phyloP scores from a whole-genome alignment of 2,329 filamentous ascomycete genomes.

The Ceratocystis cubensis region DNA sequence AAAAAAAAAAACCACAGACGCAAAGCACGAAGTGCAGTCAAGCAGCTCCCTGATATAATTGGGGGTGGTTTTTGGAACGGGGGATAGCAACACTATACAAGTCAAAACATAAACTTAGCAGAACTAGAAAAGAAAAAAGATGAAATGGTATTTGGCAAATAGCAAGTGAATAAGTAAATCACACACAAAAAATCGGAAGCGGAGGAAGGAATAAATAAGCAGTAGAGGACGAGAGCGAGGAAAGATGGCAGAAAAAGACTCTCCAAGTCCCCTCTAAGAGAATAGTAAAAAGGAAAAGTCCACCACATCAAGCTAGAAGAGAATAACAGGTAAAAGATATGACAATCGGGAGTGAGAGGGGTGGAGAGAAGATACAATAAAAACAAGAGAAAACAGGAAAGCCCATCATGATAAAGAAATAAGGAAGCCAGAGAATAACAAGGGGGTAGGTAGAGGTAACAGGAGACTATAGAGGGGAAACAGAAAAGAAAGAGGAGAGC shows the following conservation, averaged over 20 bases:
- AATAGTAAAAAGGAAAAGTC: conserved; percentile 22
- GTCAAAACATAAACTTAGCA: neutral
- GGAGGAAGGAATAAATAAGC: neutral
- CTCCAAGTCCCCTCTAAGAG: neutral
- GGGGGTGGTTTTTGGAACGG: neutral
- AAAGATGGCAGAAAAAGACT: neutral
- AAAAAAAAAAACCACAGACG: neutral
- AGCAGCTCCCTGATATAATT: neutral
- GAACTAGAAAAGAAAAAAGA: neutral
- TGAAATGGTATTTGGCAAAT: neutral
- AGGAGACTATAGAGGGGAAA: conserved; percentile 1
- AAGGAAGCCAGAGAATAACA: conserved; percentile 9
- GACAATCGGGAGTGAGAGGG: neutral
- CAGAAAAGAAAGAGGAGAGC: neutral
- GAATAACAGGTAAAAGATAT: conserved; percentile 23
- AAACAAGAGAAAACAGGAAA: conserved; percentile 11
- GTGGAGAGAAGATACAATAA: conserved; percentile 14
- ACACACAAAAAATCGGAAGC: conserved; percentile 17
- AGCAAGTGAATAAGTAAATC: conserved; percentile 6
- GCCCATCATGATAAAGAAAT: conserved; percentile 15
- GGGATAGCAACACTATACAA: too few relatives aligned
- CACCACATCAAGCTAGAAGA: conserved; percentile 22
- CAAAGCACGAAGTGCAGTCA: neutral
- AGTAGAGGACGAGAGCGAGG: neutral
- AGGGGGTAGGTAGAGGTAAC: neutral